Percentiles rank a stretch among this genome's conserved stretches.
These are phyloP conservation scores for Ogataea corticis DNA, from an alignment of 805 yeast genomes.

Conservation along the genomic window DNA sequence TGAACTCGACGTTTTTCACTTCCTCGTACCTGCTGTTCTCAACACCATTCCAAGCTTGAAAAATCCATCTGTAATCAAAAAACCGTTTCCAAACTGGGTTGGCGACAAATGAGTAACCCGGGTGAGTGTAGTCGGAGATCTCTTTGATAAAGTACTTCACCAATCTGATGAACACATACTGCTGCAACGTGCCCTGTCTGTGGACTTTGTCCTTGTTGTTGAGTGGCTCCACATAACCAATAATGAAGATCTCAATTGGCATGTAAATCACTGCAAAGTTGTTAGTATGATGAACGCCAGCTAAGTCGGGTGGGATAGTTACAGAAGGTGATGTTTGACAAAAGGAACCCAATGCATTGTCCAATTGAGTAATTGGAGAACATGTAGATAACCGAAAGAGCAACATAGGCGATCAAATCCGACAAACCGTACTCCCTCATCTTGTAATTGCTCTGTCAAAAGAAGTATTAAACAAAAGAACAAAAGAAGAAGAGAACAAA, in stretches of 20 bases:
- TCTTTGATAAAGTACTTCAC: conserved; percentile 23
- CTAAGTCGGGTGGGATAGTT: conserved; percentile 7
- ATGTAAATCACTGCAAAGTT: conserved; percentile 21
- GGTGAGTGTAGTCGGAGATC: conserved; percentile 17
- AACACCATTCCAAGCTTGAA: conserved; percentile 36
- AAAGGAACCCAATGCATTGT: conserved; percentile 21
- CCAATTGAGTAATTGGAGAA: conserved; percentile 26
- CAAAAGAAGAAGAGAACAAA: not conserved
- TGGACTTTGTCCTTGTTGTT: conserved; percentile 29
- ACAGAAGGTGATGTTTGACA: conserved; percentile 23
- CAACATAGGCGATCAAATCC: conserved; percentile 30
- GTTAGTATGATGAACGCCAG: conserved; percentile 5
- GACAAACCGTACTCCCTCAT: conserved; percentile 34
- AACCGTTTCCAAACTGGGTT: conserved; percentile 34
- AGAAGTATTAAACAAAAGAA: not conserved
- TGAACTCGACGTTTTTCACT: conserved; percentile 2
- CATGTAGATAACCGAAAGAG: conserved; percentile 26
- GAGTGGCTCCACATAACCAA: conserved; percentile 34
- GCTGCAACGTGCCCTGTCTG: conserved; percentile 33
- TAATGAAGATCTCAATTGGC: conserved; percentile 25
- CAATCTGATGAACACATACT: conserved; percentile 24
- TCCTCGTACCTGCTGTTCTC: conserved; percentile 34
- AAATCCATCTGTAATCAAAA: conserved; percentile 31
- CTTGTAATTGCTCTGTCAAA: not conserved
- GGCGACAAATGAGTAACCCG: conserved; percentile 31